phyloP scores from a whole-genome alignment of 169 alveolate species.

The Plasmodium gonderi region DNA sequence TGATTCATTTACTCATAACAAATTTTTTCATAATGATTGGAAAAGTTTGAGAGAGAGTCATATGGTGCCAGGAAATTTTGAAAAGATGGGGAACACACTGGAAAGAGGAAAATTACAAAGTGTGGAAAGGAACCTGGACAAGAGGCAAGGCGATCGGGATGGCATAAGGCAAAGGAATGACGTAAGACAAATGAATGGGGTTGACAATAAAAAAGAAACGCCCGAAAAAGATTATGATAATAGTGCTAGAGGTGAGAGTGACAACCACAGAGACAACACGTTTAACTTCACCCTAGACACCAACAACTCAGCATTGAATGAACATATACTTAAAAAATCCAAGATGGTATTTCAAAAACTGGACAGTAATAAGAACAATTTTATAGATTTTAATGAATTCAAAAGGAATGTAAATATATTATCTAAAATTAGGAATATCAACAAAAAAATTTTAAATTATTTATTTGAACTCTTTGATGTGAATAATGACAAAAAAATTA shows the following conservation, averaged over 20 bases:
- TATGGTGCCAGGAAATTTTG: background rate
- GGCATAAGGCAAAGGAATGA: too few species aligned
- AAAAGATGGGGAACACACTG: background rate
- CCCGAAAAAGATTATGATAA: too few species aligned
- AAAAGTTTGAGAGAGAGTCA: background rate
- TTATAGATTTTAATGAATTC: constrained; percentile 23
- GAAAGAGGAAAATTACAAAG: background rate
- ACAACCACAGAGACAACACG: background rate
- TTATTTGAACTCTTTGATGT: constrained; percentile 31
- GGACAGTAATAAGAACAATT: constrained; percentile 28
- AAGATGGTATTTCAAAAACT: constrained; percentile 16
- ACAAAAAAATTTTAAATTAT: constrained; percentile 1
- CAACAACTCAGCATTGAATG: constrained; percentile 26
- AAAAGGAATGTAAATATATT: constrained; percentile 19
- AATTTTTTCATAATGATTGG: constrained; percentile 24
- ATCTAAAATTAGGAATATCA: background rate
- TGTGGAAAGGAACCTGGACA: background rate
- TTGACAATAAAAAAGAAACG: too few species aligned
- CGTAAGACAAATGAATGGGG: too few species aligned
- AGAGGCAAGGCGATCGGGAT: background rate
- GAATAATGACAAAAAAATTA: constrained; percentile 33
- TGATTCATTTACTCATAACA: background rate
- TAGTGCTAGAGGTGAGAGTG: too few species aligned
- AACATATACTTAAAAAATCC: constrained; percentile 15
- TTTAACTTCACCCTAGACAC: constrained; percentile 18